phyloP scores from a whole-genome alignment of 2,329 filamentous ascomycete species.

The Alternaria sp. region DNA sequence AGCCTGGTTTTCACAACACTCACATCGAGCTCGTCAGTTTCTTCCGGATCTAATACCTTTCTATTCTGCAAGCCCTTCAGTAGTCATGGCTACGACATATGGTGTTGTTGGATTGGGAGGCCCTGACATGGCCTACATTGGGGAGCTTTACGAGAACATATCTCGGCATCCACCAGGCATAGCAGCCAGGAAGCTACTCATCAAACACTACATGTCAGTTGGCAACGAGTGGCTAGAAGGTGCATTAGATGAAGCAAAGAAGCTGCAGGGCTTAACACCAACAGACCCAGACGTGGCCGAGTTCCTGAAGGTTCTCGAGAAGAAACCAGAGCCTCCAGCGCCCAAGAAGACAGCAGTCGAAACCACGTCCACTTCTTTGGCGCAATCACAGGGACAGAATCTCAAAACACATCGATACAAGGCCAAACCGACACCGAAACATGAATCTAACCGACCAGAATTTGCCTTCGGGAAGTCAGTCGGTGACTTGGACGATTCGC shows the following conservation, averaged over 20 bases:
- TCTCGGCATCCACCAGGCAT: slow-evolving; percentile 42
- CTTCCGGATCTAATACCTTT: background rate
- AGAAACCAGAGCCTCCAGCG: slow-evolving; percentile 35
- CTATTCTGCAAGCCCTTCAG: background rate
- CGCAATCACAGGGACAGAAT: slow-evolving; percentile 23
- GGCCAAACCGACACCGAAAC: slow-evolving; percentile 4
- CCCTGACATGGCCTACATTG: slow-evolving; percentile 45
- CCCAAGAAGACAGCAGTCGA: slow-evolving; percentile 10
- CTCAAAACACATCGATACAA: slow-evolving; percentile 22
- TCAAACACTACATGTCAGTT: slow-evolving; percentile 45
- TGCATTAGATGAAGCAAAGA: slow-evolving; percentile 40
- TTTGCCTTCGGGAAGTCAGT: slow-evolving; percentile 6
- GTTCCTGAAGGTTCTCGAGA: slow-evolving; percentile 34
- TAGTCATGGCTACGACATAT: slow-evolving; percentile 18
- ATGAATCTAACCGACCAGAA: background rate
- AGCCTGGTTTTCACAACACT: background rate
- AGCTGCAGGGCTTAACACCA: slow-evolving; percentile 36
- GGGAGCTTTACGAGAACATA: slow-evolving; percentile 46
- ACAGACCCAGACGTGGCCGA: slow-evolving; percentile 36
- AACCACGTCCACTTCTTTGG: background rate
- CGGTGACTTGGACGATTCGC: slow-evolving; percentile 34
- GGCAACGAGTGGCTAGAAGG: slow-evolving; percentile 45
- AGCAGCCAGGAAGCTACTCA: slow-evolving; percentile 40
- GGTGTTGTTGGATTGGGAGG: slow-evolving; percentile 32
- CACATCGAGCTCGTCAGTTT: background rate